phyloP scores from a whole-genome alignment of 2,329 filamentous ascomycete species.

The Nannizziopsis arthrosporioides region DNA sequence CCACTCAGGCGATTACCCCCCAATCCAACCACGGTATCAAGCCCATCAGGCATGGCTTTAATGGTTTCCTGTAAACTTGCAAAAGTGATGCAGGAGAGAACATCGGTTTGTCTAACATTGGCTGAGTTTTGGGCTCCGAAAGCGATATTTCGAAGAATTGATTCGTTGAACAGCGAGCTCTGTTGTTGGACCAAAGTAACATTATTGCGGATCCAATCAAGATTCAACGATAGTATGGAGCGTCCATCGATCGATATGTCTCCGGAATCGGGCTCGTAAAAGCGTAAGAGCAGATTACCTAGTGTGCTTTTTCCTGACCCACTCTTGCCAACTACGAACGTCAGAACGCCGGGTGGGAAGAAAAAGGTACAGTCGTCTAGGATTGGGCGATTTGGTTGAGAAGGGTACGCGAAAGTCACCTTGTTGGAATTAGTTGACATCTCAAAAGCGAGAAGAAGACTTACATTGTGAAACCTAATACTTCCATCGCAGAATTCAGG shows the following conservation, averaged over 20 bases:
- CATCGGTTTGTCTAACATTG: slow-evolving; percentile 41
- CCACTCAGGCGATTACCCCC: slow-evolving; percentile 66
- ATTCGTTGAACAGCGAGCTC: slow-evolving; percentile 70
- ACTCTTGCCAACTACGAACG: slow-evolving; percentile 72
- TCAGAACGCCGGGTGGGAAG: slow-evolving; percentile 61
- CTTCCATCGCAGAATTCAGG: slow-evolving; percentile 48
- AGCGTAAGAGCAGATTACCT: slow-evolving; percentile 63
- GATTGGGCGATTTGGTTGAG: slow-evolving; percentile 49
- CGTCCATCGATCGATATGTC: slow-evolving; percentile 57
- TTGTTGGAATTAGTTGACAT: slow-evolving; percentile 26
- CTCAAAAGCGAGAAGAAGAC: not conserved
- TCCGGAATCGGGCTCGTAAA: slow-evolving; percentile 59
- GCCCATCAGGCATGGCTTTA: slow-evolving; percentile 52
- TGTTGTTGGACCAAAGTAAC: slow-evolving; percentile 74
- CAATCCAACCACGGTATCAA: slow-evolving; percentile 59
- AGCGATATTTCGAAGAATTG: slow-evolving; percentile 64
- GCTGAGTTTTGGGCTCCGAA: slow-evolving; percentile 50
- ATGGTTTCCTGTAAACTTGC: slow-evolving; percentile 60
- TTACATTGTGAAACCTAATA: slow-evolving; percentile 57
- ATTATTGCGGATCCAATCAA: slow-evolving; percentile 63
- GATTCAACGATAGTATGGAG: slow-evolving; percentile 50
- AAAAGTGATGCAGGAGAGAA: slow-evolving; percentile 52
- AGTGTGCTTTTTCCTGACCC: slow-evolving; percentile 90
- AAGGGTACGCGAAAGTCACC: slow-evolving; percentile 75
- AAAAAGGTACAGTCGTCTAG: slow-evolving; percentile 53